Percentiles rank a stretch among this genome's conserved stretches.
phyloP scores from a whole-genome alignment of 441 rosid genomes.

The Bocquillonia castaneifolia region DNA sequence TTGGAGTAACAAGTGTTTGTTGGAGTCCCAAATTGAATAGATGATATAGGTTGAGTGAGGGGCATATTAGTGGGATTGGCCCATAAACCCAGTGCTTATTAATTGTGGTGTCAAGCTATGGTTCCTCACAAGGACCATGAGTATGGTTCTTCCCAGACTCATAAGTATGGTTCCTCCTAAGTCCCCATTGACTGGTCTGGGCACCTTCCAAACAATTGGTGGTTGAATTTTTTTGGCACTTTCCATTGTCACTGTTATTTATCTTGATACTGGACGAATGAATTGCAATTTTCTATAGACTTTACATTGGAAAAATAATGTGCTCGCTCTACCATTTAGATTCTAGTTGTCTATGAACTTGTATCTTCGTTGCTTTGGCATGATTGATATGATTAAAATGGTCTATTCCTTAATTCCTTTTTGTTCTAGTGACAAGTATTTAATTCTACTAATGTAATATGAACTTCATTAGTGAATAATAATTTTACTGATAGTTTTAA shows the following conservation, averaged over 20 bases:
- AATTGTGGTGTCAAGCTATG: not conserved
- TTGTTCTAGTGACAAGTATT: conserved; percentile 9
- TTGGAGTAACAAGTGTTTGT: not conserved
- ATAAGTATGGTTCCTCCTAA: not conserved
- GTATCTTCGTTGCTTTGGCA: not conserved
- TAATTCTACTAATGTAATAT: not conserved
- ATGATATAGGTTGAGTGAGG: not conserved
- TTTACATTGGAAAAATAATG: conserved; percentile 10
- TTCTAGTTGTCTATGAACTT: not conserved
- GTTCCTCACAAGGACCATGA: not conserved
- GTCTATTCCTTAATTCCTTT: not conserved
- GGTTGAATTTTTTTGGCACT: conserved; percentile 1
- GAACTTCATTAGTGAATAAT: not conserved
- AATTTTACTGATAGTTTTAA: conserved; percentile 10
- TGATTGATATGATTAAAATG: not conserved
- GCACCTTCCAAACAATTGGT: not conserved
- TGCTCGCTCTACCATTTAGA: not conserved
- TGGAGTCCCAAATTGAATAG: not conserved
- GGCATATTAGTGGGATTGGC: not conserved
- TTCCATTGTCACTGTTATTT: not conserved
- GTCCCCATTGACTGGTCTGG: not conserved
- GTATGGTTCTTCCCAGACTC: not conserved
- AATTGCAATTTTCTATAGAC: not conserved
- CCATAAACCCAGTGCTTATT: not conserved
- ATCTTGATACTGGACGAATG: not conserved